phyloP scores from a whole-genome alignment of 495 filamentous ascomycete species.

The Penicillium roqueforti region DNA sequence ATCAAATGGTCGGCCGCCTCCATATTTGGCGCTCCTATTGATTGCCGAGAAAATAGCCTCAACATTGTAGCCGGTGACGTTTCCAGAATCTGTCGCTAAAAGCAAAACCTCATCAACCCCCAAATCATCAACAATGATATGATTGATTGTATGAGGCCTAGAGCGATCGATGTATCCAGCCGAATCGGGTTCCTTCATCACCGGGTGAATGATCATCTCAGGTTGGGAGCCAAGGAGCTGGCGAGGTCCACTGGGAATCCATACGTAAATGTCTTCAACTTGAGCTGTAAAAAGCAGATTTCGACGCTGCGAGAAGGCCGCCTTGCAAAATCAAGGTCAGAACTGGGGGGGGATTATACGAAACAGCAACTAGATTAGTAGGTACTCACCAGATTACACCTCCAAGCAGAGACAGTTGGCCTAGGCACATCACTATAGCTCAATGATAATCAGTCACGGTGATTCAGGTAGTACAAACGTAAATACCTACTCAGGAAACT shows the following conservation, averaged over 20 bases:
- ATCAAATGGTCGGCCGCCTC: slow-evolving; percentile 25
- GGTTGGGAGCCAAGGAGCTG: slow-evolving; percentile 59
- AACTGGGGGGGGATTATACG: neutral
- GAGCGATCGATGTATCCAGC: slow-evolving; percentile 53
- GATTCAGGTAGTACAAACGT: neutral
- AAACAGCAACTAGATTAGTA: neutral
- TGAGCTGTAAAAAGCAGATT: slow-evolving; percentile 81
- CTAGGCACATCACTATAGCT: slow-evolving; percentile 28
- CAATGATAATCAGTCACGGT: slow-evolving; percentile 11
- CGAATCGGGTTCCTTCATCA: slow-evolving; percentile 42
- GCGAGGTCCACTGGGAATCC: slow-evolving; percentile 61
- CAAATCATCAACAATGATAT: slow-evolving; percentile 71
- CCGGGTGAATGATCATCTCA: slow-evolving; percentile 62
- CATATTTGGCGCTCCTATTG: slow-evolving; percentile 24
- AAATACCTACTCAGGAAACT: slow-evolving; percentile 23
- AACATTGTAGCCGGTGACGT: slow-evolving; percentile 77
- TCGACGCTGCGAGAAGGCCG: slow-evolving; percentile 52
- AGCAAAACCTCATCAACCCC: slow-evolving; percentile 78
- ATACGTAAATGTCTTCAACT: slow-evolving; percentile 65
- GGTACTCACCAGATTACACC: slow-evolving; percentile 51
- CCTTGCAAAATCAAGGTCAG: slow-evolving; percentile 26
- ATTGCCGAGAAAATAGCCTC: slow-evolving; percentile 49
- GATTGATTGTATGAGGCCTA: slow-evolving; percentile 70
- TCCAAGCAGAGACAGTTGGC: slow-evolving; percentile 39
- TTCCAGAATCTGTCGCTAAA: slow-evolving; percentile 79